Conservation (phyloP, 805 yeast genomes). For the Pichia eremophila region DNA sequence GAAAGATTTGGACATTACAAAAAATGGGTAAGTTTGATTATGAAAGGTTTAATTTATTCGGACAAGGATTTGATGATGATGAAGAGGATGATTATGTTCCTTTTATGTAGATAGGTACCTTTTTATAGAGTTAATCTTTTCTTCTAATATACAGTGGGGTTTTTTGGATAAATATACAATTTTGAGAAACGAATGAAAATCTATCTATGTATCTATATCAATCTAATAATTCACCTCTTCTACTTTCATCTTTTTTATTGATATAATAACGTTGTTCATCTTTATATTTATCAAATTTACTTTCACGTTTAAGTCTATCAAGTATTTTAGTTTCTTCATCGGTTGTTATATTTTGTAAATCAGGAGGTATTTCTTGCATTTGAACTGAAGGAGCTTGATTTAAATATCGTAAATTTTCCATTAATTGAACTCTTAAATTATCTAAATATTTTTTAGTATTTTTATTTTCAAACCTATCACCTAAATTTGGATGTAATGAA, state of each 20-base stretch:
- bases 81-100: conserved; percentile 30
- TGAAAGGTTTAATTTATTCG: conserved; percentile 16
- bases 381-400: conserved; percentile 93
- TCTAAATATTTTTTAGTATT: conserved; percentile 79
- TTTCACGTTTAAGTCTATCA: conserved; percentile 27
- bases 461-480: conserved; percentile 74
- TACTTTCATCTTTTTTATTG: conserved; percentile 31
- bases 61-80: conserved; percentile 9
- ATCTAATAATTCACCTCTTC: conserved; percentile 26
- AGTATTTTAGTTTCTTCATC: conserved; percentile 35
- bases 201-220: background rate
- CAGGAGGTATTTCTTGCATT: conserved; percentile 84
- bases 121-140: too few relatives aligned
- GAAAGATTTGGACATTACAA: conserved; percentile 25
- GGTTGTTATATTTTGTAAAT: conserved; percentile 32
- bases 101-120: conserved; percentile 13
- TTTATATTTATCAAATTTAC: conserved; percentile 23
- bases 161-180: background rate
- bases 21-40: conserved; percentile 19
- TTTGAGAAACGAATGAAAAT: too few relatives aligned
- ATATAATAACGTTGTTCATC: conserved; percentile 31
- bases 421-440: conserved; percentile 58
- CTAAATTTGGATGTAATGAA: conserved; percentile 76
- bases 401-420: conserved; percentile 72
- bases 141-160: too few relatives aligned